These are phyloP conservation scores for Cornus florida DNA, from an alignment of 148 eudicot genomes.

Conservation along the genomic window DNA sequence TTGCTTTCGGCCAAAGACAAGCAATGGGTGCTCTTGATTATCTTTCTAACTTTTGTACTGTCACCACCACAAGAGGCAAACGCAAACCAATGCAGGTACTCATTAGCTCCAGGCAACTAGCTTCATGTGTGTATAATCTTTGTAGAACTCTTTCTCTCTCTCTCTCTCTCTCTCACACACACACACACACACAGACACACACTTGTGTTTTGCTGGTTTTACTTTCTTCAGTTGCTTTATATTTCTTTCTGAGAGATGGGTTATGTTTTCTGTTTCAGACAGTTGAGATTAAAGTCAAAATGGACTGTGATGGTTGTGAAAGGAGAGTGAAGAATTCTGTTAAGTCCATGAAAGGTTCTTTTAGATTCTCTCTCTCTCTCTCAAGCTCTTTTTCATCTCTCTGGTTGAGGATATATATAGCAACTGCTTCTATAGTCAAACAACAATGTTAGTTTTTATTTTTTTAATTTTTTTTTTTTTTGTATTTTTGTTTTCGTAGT, in stretches of 20 bases:
- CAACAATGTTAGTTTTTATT: too few relatives aligned
- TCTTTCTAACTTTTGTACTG: conserved; percentile 71
- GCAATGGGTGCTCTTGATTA: conserved; percentile 83
- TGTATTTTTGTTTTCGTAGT: too few relatives aligned
- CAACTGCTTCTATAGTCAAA: too few relatives aligned
- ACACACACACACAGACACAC: too few relatives aligned
- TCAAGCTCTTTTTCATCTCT: too few relatives aligned
- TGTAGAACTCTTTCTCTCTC: neutral
- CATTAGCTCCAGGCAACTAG: neutral
- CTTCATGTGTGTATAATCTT: neutral
- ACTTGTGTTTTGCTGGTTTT: too few relatives aligned
- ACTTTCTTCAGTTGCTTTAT: neutral
- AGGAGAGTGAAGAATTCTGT: conserved; percentile 70
- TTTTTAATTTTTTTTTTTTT: too few relatives aligned
- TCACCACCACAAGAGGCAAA: conserved; percentile 55
- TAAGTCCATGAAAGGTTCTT: conserved; percentile 62
- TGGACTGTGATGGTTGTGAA: conserved; percentile 94
- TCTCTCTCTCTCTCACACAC: neutral
- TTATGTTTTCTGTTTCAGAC: conserved; percentile 40
- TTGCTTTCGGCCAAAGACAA: conserved; percentile 5
- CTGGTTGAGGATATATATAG: too few relatives aligned
- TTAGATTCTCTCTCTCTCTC: too few relatives aligned
- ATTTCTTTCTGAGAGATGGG: neutral
- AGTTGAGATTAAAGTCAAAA: conserved; percentile 82
- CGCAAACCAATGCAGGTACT: conserved; percentile 76